These are phyloP conservation scores for Lentinula edodes DNA, from an alignment of 768 basidiomycete species.

Conservation along the genomic window DNA sequence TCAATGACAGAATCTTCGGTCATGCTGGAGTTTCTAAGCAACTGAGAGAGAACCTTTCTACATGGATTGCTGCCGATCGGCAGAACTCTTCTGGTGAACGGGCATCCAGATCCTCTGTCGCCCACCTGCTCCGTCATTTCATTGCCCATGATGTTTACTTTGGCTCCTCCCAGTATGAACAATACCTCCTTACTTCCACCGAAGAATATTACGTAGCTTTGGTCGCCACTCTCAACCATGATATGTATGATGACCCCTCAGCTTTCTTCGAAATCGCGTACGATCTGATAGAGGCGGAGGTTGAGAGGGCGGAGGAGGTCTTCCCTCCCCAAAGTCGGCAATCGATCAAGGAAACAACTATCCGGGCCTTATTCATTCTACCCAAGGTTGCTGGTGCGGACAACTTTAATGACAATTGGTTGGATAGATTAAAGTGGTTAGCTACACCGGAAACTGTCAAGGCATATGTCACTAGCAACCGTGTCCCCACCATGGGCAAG, in stretches of 20 bases:
- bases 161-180: conserved; percentile 39
- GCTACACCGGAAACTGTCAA: conserved; percentile 21
- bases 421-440: conserved; percentile 27
- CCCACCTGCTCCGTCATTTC: conserved; percentile 52
- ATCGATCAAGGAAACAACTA: conserved; percentile 46
- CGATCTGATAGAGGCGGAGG: conserved; percentile 50
- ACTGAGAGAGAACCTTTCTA: conserved; percentile 37
- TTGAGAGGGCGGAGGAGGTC: conserved; percentile 43
- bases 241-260: conserved; percentile 36
- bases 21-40: conserved; percentile 35
- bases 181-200: conserved; percentile 45
- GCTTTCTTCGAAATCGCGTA: conserved; percentile 49
- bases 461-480: not conserved
- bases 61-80: conserved; percentile 56
- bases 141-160: conserved; percentile 52
- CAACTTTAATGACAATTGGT: conserved; percentile 15
- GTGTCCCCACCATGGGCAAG: conserved; percentile 25
- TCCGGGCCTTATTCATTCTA: conserved; percentile 43
- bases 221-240: conserved; percentile 31
- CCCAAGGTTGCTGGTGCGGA: not conserved
- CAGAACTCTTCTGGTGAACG: conserved; percentile 14
- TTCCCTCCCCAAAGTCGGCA: conserved; percentile 46
- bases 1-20: conserved; percentile 46
- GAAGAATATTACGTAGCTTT: conserved; percentile 49
- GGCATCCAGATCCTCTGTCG: conserved; percentile 8